Evolutionary conservation across 306 rosid species (phyloP), one percentile per base, ranked within the genome.

Genomic region (Fragaria vesca): DNA sequence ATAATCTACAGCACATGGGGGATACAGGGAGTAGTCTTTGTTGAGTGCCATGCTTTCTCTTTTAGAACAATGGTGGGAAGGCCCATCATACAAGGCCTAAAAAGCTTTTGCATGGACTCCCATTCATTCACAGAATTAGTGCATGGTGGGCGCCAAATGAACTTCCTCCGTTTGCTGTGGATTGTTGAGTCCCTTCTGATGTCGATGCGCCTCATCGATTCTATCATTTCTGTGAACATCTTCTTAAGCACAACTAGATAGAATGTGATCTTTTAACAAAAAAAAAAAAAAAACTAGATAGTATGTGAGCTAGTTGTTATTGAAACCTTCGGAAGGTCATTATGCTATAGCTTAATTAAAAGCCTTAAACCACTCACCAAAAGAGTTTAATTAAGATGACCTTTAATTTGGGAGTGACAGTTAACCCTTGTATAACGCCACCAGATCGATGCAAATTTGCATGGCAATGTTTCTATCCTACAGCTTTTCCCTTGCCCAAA

Each of bases 81-180:
- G 17, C 55, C 73, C 24, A 20, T 42, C 69, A 28, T 11, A 21
- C n/a, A 57, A 71, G 72, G 32, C 20, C 6, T 0, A 17, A 70
- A 57, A 6, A 21, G 30, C 1, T 30, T 63, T 74, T 75, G 46
- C 46, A 42, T 42, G 46, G 61, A 62, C 61, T 42, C 48, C 24
- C 12, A 38, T 24, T 42, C 32, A 20, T 15, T 47, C 34, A 21
- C 73, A 3, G 12, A 4, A 10, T n/a, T 20, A 8, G 51, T 47
- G 7, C 6, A 5, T 6, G 85, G 83, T 75, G 77, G 88, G 74
- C 62, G 81, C 76, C 51, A 71, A 75, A 38, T 42, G 9, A 72
- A 42, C 71, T 15, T 78, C 58, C 47, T 26, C 74, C 81, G 58
- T 50, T 72, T 21, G 73, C 8, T 18, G 45, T 72, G 79, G 52